A percentile compares a stretch with the other conserved stretches of the same genome.
Conservation (phyloP, 2,329 filamentous ascomycete genomes). For the Pseudocercospora cruenta region DNA sequence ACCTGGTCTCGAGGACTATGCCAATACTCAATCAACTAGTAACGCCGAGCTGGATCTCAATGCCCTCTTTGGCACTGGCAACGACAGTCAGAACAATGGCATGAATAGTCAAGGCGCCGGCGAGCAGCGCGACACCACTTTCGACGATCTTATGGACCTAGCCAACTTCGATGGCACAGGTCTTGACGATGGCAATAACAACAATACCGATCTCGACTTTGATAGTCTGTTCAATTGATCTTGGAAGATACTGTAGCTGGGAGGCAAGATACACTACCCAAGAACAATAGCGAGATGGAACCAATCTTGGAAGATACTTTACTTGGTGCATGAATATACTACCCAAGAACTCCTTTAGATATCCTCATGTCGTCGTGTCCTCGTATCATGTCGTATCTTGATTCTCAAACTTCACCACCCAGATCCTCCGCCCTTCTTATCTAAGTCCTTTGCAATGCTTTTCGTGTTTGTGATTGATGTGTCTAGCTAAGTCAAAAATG, state of each 20-base stretch:
- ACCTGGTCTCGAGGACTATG: constrained; percentile 47
- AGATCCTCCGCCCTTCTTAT: neutral
- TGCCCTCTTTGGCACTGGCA: constrained; percentile 30
- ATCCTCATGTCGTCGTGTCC: neutral
- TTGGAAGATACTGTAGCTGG: neutral
- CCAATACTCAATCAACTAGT: constrained; percentile 35
- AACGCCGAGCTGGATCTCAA: constrained; percentile 34
- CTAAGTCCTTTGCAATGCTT: neutral
- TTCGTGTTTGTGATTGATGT: neutral
- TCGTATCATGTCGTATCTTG: neutral
- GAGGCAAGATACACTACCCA: neutral
- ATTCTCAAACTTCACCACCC: neutral
- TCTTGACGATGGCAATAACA: constrained; percentile 18
- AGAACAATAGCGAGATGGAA: neutral
- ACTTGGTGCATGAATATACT: no score
- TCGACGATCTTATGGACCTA: constrained; percentile 43
- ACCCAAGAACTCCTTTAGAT: neutral
- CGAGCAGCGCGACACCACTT: constrained; percentile 32
- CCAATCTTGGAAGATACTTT: neutral
- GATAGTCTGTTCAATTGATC: constrained; percentile 25
- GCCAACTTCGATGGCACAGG: constrained; percentile 37
- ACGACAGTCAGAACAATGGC: constrained; percentile 19
- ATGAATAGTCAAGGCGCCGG: constrained; percentile 22
- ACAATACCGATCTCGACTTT: constrained; percentile 25
- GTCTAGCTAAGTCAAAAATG: neutral